These are phyloP conservation scores for Venturia carpophila DNA, from an alignment of 2,329 filamentous ascomycete species.

Conservation along the genomic window DNA sequence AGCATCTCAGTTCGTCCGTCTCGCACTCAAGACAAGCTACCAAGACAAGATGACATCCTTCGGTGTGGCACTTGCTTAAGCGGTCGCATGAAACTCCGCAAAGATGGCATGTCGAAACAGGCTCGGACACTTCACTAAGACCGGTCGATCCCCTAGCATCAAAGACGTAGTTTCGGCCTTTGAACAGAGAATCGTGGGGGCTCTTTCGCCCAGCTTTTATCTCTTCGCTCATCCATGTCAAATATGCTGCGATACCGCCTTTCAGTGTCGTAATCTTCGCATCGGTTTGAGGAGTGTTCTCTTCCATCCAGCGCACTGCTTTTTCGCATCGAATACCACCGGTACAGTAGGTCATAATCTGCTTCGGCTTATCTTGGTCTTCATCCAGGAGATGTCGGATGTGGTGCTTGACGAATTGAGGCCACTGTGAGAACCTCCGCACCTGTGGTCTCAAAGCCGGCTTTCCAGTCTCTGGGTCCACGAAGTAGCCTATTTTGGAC, in stretches of 20 bases:
- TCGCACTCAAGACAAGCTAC: slow-evolving; percentile 23
- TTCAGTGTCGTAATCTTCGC: slow-evolving; percentile 23
- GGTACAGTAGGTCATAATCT: slow-evolving; percentile 25
- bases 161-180: slow-evolving; percentile 25
- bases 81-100: slow-evolving; percentile 21
- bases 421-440: slow-evolving; percentile 26
- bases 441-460: slow-evolving; percentile 23
- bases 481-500: slow-evolving; percentile 25
- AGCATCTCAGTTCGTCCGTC: slow-evolving; percentile 20
- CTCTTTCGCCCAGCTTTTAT: slow-evolving; percentile 22
- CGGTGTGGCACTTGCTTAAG: slow-evolving; percentile 22
- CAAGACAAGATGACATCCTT: slow-evolving; percentile 24
- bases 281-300: slow-evolving; percentile 19
- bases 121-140: slow-evolving; percentile 12
- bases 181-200: slow-evolving; percentile 23
- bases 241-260: slow-evolving; percentile 25
- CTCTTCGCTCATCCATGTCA: slow-evolving; percentile 24
- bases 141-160: slow-evolving; percentile 25
- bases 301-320: slow-evolving; percentile 26
- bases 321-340: slow-evolving; percentile 26
- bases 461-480: slow-evolving; percentile 21
- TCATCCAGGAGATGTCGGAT: slow-evolving; percentile 21
- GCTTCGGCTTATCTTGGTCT: slow-evolving; percentile 17
- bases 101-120: slow-evolving; percentile 23
- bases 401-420: slow-evolving; percentile 23